phyloP scores from a whole-genome alignment of 78 protist genomes.

The Creolimax fragrantissima region DNA sequence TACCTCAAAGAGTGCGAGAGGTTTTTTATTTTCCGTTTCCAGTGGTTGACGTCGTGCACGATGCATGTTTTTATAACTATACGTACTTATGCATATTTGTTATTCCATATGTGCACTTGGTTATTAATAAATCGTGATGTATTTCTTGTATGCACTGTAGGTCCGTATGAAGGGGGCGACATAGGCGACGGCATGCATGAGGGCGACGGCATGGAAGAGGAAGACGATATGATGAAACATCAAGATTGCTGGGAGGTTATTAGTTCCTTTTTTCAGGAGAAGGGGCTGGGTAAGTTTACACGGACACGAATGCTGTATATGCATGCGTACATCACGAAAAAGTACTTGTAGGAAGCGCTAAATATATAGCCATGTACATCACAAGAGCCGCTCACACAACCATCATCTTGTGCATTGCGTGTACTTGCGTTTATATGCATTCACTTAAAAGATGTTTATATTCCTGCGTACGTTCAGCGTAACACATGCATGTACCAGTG shows the following conservation, averaged over 20 bases:
- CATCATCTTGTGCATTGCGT: no score
- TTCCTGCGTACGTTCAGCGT: no score
- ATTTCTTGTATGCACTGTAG: neutral
- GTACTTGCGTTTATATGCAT: no score
- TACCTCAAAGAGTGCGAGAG: neutral
- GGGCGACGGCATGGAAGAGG: neutral
- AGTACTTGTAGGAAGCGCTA: no score
- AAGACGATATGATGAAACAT: constrained; percentile 26
- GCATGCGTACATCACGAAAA: no score
- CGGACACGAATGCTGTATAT: no score
- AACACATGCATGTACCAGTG: no score
- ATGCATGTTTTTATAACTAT: neutral
- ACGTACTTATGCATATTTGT: neutral
- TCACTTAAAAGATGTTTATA: no score
- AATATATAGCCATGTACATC: no score
- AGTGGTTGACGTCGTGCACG: neutral
- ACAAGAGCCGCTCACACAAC: no score
- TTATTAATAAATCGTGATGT: neutral
- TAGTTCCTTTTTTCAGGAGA: constrained; percentile 78
- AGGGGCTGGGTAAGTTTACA: constrained; percentile 62
- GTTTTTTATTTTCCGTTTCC: neutral
- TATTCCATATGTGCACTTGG: neutral
- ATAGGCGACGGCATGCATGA: neutral
- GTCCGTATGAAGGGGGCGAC: neutral
- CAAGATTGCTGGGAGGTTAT: constrained; percentile 92